phyloP scores from a whole-genome alignment of 1,139 yeast species.

The Candida glucosophila region DNA sequence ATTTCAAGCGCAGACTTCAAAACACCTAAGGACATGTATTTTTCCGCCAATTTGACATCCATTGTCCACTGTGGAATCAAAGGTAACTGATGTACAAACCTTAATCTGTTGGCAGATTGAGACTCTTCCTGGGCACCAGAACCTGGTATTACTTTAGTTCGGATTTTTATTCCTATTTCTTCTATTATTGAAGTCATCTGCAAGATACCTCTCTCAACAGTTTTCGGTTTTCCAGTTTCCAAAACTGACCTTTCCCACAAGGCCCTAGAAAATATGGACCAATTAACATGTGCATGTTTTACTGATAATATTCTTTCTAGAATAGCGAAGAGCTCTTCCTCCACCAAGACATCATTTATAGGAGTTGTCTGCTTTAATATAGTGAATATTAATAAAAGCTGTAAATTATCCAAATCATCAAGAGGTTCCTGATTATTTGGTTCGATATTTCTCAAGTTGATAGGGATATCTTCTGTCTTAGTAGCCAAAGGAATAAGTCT shows the following conservation, averaged over 20 bases:
- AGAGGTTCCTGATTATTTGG: conserved; percentile 79
- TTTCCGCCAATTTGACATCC: conserved; percentile 79
- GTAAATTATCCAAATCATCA: conserved; percentile 61
- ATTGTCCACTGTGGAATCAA: conserved; percentile 80
- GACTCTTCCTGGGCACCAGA: conserved; percentile 15
- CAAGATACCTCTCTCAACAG: conserved; percentile 87
- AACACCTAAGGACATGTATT: conserved; percentile 80
- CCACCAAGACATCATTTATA: conserved; percentile 57
- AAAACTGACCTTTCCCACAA: conserved; percentile 84
- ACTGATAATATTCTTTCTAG: conserved; percentile 62
- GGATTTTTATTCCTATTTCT: conserved; percentile 70
- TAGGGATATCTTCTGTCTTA: conserved; percentile 57
- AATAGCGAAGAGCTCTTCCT: conserved; percentile 74
- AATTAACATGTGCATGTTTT: conserved; percentile 43
- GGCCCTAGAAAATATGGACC: conserved; percentile 77
- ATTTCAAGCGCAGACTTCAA: conserved; percentile 84
- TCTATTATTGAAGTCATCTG: conserved; percentile 92
- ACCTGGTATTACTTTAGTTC: conserved; percentile 52
- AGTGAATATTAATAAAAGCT: conserved; percentile 59
- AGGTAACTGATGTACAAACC: conserved; percentile 68
- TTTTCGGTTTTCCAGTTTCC: conserved; percentile 73
- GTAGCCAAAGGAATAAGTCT: conserved; percentile 52
- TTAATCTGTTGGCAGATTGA: conserved; percentile 44
- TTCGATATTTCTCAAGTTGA: conserved; percentile 46
- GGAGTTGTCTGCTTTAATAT: conserved; percentile 68